Conservation (phyloP, 805 yeast genomes). For the Metschnikowia arizonensis region DNA sequence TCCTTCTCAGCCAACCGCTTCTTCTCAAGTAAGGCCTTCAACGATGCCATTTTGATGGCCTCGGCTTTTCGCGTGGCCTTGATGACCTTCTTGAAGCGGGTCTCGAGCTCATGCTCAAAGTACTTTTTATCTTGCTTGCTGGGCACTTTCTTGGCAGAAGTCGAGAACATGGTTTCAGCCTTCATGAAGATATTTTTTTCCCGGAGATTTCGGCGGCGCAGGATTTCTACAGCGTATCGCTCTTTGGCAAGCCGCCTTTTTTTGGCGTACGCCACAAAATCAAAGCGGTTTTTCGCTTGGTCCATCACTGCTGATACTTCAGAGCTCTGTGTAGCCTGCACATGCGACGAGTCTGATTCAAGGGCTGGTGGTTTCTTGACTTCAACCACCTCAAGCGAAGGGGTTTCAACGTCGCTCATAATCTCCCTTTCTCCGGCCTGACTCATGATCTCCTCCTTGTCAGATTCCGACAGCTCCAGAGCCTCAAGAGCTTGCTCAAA, state of each 20-base stretch:
- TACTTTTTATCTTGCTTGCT: conserved; percentile 22
- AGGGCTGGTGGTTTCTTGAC: not conserved
- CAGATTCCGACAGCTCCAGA: conserved; percentile 18
- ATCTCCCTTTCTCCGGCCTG: conserved; percentile 6
- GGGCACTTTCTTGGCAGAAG: conserved; percentile 27
- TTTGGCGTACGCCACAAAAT: conserved; percentile 55
- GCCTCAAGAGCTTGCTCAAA: conserved; percentile 26
- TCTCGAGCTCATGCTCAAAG: conserved; percentile 22
- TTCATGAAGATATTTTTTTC: conserved; percentile 30
- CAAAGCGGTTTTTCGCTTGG: conserved; percentile 31
- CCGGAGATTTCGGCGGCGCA: conserved; percentile 20
- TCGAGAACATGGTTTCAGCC: conserved; percentile 38
- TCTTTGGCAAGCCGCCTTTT: conserved; percentile 40
- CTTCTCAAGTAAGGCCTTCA: conserved; percentile 18
- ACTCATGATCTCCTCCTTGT: conserved; percentile 24
- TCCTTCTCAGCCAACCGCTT: conserved; percentile 25
- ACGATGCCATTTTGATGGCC: conserved; percentile 10
- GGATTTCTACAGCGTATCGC: conserved; percentile 23
- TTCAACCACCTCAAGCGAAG: not conserved
- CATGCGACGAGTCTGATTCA: not conserved
- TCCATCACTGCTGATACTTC: not conserved
- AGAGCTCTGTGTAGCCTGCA: not conserved
- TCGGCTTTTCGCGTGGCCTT: conserved; percentile 30
- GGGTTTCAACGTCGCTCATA: conserved; percentile 7
- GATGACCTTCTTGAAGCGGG: conserved; percentile 32